Conservation (phyloP, 75 land plant species). For the Azolla pinnata region DNA sequence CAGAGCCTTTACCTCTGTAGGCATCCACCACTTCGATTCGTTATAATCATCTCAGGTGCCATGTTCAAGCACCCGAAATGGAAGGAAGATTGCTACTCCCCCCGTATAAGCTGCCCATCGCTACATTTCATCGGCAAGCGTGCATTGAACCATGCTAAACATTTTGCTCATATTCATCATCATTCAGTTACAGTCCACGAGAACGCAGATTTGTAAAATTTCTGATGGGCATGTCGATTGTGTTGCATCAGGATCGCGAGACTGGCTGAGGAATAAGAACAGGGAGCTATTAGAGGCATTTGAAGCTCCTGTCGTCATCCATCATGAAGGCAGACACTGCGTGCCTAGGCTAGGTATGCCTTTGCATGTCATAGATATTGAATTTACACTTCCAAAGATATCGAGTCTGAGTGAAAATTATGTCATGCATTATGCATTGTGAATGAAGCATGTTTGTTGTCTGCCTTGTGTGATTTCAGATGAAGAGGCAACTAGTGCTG, state of each 20-base stretch:
- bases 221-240: not conserved
- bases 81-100: slow-evolving; percentile 50
- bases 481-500: too few species aligned
- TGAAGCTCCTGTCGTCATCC: slow-evolving; percentile 45
- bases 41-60: slow-evolving; percentile 59
- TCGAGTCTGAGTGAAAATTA: too few species aligned
- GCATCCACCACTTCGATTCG: slow-evolving; percentile 60
- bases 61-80: slow-evolving; percentile 50
- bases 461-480: too few species aligned
- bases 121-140: slow-evolving; percentile 55
- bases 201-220: not conserved
- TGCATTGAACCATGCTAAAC: too few species aligned
- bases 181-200: not conserved
- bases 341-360: slow-evolving; percentile 80
- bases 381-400: too few species aligned
- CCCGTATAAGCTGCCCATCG: slow-evolving; percentile 51
- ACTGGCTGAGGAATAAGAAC: slow-evolving; percentile 51
- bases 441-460: too few species aligned
- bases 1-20: slow-evolving; percentile 49
- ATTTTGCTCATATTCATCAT: too few species aligned
- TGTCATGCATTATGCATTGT: too few species aligned
- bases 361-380: too few species aligned
- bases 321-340: slow-evolving; percentile 76
- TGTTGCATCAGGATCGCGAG: slow-evolving; percentile 34
- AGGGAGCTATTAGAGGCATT: slow-evolving; percentile 58